phyloP scores from a whole-genome alignment of 768 basidiomycete species.

The Gelatoporia subvermispora region DNA sequence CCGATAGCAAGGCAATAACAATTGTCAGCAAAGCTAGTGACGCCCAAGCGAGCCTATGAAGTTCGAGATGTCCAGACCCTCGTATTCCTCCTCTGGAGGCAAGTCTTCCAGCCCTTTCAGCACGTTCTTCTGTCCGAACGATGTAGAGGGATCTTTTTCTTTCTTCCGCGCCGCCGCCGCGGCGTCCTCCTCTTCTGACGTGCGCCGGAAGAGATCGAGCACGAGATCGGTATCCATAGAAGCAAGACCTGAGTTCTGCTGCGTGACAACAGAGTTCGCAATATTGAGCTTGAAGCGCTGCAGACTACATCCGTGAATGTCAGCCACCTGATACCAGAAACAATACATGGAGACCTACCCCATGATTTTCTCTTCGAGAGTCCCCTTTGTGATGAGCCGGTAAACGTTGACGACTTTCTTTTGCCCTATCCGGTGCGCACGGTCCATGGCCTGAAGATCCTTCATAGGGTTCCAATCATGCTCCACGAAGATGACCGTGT shows the following conservation, averaged over 20 bases:
- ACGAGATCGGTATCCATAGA: conserved; percentile 99
- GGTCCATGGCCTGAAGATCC: conserved; percentile 98
- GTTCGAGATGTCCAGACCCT: conserved; percentile 75
- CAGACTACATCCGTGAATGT: conserved; percentile 44
- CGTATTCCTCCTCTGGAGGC: conserved; percentile 90
- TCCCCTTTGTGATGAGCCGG: conserved; percentile 93
- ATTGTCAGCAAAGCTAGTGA: conserved; percentile 23
- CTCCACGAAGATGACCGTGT: conserved; percentile 98
- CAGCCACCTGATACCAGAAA: conserved; percentile 1
- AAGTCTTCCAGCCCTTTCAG: conserved; percentile 89
- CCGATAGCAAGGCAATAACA: conserved; percentile 20
- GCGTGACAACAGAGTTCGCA: conserved; percentile 92
- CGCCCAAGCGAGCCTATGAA: conserved; percentile 84
- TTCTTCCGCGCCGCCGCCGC: conserved; percentile 50
- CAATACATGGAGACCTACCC: conserved; percentile 52
- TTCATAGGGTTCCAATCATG: conserved; percentile 99
- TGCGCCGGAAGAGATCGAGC: conserved; percentile 85
- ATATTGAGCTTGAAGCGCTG: conserved; percentile 99
- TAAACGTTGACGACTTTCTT: conserved; percentile 99
- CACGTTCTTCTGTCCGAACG: conserved; percentile 74
- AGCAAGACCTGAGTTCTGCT: conserved; percentile 89
- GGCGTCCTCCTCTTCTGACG: conserved; percentile 71
- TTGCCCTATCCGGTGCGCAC: conserved; percentile 96
- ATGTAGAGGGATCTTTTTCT: conserved; percentile 44
- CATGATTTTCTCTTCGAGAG: conserved; percentile 99